Evolutionary conservation across 768 basidiomycete genomes (phyloP).

Genomic region (Rickenella mellea): DNA sequence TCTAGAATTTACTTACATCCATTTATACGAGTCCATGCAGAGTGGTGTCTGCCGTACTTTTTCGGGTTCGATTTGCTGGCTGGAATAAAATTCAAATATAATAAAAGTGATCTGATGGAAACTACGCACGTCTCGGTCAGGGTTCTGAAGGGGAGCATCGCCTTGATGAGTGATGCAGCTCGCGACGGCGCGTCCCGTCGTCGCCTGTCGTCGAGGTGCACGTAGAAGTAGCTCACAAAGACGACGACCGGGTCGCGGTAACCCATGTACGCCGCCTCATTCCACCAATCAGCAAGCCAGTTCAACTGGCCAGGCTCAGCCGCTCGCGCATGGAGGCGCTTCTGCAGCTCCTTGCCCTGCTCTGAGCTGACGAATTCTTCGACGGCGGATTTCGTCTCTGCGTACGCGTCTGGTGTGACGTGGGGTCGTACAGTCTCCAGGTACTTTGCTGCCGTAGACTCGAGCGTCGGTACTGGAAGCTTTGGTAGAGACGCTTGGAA

Average conservation of each 20-base stretch:
- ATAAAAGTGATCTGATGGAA: too few relatives aligned
- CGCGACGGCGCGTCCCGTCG: constrained; percentile 51
- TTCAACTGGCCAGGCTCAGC: constrained; percentile 44
- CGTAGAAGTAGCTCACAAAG: constrained; percentile 91
- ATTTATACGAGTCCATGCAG: constrained; percentile 91
- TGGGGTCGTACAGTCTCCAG: constrained; percentile 78
- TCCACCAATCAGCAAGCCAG: constrained; percentile 99
- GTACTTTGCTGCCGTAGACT: constrained; percentile 81
- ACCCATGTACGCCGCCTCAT: constrained; percentile 82
- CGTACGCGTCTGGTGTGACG: constrained; percentile 53
- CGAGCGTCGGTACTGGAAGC: constrained; percentile 78
- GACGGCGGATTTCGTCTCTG: constrained; percentile 48
- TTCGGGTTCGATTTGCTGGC: constrained; percentile 80
- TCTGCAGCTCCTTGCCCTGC: constrained; percentile 64
- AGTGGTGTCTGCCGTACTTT: constrained; percentile 69
- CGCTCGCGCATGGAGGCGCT: constrained; percentile 68
- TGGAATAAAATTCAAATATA: too few relatives aligned
- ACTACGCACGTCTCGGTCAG: constrained; percentile 66
- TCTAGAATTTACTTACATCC: constrained; percentile 47
- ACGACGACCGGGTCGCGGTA: constrained; percentile 88
- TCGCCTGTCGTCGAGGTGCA: constrained; percentile 63
- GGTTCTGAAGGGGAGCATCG: constrained; percentile 75
- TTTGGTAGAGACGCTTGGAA: constrained; percentile 64
- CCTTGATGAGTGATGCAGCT: constrained; percentile 78
- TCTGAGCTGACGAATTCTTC: constrained; percentile 62